Evolutionary conservation across 2,329 filamentous ascomycete species (phyloP).

Genomic region (Verticillium longisporum): DNA sequence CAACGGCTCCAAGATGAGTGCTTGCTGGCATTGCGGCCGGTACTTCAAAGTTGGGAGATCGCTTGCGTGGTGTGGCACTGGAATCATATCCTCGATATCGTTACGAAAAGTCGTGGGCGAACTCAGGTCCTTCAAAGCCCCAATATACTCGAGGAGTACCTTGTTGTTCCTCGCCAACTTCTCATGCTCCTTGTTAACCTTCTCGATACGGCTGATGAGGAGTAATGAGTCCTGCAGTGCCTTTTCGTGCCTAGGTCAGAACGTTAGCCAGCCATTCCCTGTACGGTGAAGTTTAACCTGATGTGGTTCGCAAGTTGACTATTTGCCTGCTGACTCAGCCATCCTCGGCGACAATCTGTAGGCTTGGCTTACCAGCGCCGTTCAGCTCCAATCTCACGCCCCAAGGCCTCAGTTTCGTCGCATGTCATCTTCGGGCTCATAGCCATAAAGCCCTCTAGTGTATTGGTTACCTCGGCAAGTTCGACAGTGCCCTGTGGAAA

Average conservation of each 20-base stretch:
- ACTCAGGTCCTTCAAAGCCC: not conserved
- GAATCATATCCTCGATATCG: too few species aligned
- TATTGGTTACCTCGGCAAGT: not conserved
- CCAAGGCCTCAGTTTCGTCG: not conserved
- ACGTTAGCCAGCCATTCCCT: not conserved
- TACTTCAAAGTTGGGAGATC: too few species aligned
- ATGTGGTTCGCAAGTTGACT: not conserved
- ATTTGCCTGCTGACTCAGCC: not conserved
- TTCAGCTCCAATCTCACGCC: not conserved
- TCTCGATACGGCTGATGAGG: not conserved
- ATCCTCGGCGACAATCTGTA: not conserved
- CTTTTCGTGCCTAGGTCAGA: not conserved
- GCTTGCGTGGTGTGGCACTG: too few species aligned
- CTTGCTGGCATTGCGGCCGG: too few species aligned
- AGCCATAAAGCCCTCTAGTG: not conserved
- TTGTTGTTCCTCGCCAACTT: not conserved
- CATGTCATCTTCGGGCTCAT: not conserved
- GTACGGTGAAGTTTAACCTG: not conserved
- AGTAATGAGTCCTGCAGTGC: not conserved
- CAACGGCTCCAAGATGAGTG: too few species aligned
- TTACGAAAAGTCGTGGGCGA: not conserved
- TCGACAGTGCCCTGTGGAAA: not conserved
- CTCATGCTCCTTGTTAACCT: not conserved
- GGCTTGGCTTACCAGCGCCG: not conserved
- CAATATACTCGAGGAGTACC: not conserved